Evolutionary conservation across 495 filamentous ascomycete species (phyloP), one percentile per base, ranked within the genome.

Genomic region (Astrocystis sublimbata): DNA sequence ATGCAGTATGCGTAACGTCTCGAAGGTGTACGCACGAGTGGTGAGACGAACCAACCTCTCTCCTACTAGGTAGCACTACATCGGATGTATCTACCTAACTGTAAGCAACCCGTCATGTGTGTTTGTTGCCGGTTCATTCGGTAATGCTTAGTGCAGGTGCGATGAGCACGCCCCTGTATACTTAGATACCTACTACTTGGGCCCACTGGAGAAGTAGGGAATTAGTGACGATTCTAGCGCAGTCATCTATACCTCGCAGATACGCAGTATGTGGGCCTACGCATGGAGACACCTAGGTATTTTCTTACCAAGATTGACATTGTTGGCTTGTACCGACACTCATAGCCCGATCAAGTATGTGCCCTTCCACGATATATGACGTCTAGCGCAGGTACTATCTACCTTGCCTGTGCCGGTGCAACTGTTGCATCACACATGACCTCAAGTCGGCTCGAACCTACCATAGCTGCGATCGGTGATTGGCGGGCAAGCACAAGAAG

Each of bases 361-460:
- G 9, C 46, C 0, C 46, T 49, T 49, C 17, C 50, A 53, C 31
- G 12, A 28, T 49, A 10, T 17, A 54, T 40, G 31, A 54, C 51
- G 33, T 54, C 35, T 36, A 21, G 31, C 17, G 30, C 23, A 53
- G 30, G 51, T 45, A 45, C 17, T 23, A n/a, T 26, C 17, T 54
- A 24, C 49, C 21, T 30, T 13, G 28, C 19, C 40, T 7, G 19
- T 36, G 40, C 33, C 21, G 2, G 35, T 40, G 31, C 35, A 17
- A 54, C 30, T 19, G 56, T 46, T 0, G 49, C 28, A 58, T 28
- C 47, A 52, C 58, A 61, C 58, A 53, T 61, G 58, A 61, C 58
- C 47, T 43, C 38, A n/a, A n/a, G n/a, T n/a, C n/a, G 28, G 43
- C 19, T 8, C 23, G 41, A 45, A 53, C 47, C 9, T 45, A 24